phyloP scores from a whole-genome alignment of 1,284 basidiomycete species.

The Boletellus deceptivus region DNA sequence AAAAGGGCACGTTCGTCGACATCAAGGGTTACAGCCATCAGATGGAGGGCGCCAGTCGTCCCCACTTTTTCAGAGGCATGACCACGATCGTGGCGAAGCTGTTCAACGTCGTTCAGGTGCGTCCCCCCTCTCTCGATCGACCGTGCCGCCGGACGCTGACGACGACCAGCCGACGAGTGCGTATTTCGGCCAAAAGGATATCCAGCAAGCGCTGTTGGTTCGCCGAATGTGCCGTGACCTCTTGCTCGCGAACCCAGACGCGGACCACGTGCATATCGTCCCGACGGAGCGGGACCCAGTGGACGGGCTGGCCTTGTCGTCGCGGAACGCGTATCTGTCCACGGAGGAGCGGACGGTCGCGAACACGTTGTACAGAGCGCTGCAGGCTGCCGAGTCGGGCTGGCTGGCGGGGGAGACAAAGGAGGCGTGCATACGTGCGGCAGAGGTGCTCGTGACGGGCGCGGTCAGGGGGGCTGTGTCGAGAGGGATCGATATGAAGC shows the following conservation, averaged over 20 bases:
- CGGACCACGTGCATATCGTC: conserved; percentile 74
- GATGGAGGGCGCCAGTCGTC: conserved; percentile 84
- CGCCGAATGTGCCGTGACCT: conserved; percentile 84
- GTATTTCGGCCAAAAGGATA: conserved; percentile 99
- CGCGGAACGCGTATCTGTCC: conserved; percentile 86
- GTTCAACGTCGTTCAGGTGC: conserved; percentile 87
- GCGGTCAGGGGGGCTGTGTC: conserved; percentile 32
- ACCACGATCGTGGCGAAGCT: conserved; percentile 95
- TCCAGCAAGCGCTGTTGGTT: conserved; percentile 91
- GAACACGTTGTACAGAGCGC: conserved; percentile 69
- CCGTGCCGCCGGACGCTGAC: background rate
- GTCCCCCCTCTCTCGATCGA: conserved; percentile 12
- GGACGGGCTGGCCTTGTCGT: conserved; percentile 80
- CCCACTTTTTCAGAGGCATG: conserved; percentile 94
- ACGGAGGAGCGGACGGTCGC: conserved; percentile 65
- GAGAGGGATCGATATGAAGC: conserved; percentile 53
- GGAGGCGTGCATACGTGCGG: conserved; percentile 49
- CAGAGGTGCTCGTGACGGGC: conserved; percentile 40
- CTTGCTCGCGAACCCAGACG: conserved; percentile 72
- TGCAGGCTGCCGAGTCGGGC: conserved; percentile 52
- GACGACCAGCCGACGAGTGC: conserved; percentile 74
- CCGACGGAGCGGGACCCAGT: conserved; percentile 74
- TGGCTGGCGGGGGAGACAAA: conserved; percentile 58
- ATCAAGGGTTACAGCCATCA: conserved; percentile 84
- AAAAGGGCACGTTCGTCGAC: conserved; percentile 89